These are phyloP conservation scores for Candida xyloterini DNA, from an alignment of 805 yeast genomes.

Conservation along the genomic window DNA sequence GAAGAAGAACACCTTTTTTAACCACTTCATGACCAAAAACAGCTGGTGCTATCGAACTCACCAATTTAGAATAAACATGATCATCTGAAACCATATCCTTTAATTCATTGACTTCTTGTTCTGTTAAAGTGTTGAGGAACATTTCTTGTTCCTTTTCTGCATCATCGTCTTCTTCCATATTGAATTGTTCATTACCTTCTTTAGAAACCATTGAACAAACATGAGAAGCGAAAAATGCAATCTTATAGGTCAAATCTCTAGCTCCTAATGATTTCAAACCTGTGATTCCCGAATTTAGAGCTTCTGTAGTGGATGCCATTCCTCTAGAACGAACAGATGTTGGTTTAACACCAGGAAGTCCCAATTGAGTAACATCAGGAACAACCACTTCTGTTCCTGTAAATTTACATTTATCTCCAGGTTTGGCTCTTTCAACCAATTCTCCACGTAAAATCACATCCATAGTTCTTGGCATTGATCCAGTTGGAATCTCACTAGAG, in stretches of 20 bases:
- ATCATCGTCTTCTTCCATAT: constrained; percentile 27
- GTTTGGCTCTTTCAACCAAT: constrained; percentile 91
- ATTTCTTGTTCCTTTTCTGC: constrained; percentile 76
- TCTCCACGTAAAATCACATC: constrained; percentile 94
- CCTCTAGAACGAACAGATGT: constrained; percentile 62
- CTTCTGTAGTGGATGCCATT: constrained; percentile 53
- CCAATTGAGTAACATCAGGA: constrained; percentile 91
- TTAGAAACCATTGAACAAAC: constrained; percentile 60
- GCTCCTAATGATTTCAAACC: constrained; percentile 91
- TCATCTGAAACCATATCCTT: constrained; percentile 89
- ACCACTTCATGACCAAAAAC: constrained; percentile 94
- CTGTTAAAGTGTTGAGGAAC: constrained; percentile 72
- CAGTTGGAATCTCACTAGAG: constrained; percentile 95
- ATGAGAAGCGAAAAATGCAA: constrained; percentile 90
- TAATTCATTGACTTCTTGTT: constrained; percentile 79
- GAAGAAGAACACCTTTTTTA: constrained; percentile 86
- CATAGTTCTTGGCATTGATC: constrained; percentile 96
- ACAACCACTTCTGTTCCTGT: constrained; percentile 94
- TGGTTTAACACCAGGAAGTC: constrained; percentile 93
- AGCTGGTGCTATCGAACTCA: constrained; percentile 89
- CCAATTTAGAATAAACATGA: constrained; percentile 78
- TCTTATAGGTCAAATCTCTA: constrained; percentile 85
- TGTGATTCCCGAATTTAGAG: constrained; percentile 78
- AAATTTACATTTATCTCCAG: constrained; percentile 92
- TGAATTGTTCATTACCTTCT: constrained; percentile 27